These are phyloP conservation scores for Backusella westeae DNA, from an alignment of 192 early-diverging fungal species.

Conservation along the genomic window DNA sequence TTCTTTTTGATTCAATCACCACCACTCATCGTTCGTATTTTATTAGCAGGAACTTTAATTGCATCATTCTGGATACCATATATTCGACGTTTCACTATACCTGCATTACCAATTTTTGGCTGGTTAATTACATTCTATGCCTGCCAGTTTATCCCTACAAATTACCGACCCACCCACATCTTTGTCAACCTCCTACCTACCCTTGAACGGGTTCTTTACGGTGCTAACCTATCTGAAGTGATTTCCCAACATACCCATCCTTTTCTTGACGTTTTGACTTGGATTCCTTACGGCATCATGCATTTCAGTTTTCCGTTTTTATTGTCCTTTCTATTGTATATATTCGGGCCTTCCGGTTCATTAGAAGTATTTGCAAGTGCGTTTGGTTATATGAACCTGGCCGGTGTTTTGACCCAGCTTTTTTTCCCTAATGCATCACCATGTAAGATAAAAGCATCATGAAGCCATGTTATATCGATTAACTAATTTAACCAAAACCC, in stretches of 20 bases:
- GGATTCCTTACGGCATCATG: constrained; percentile 69
- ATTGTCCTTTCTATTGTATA: constrained; percentile 43
- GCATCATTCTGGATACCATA: constrained; percentile 30
- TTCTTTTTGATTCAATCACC: constrained; percentile 45
- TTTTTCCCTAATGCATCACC: constrained; percentile 66
- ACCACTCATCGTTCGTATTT: constrained; percentile 14
- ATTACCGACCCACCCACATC: constrained; percentile 53
- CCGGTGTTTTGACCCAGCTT: constrained; percentile 64
- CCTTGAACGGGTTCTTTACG: constrained; percentile 63
- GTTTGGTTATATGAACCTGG: constrained; percentile 65
- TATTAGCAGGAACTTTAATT: constrained; percentile 1
- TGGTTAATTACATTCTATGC: constrained; percentile 55
- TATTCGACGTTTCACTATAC: constrained; percentile 46
- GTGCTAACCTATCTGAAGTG: constrained; percentile 57
- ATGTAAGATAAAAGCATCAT: constrained; percentile 41
- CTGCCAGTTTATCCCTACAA: constrained; percentile 48
- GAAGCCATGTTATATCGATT: neutral
- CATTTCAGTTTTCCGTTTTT: constrained; percentile 64
- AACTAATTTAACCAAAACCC: neutral
- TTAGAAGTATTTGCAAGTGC: constrained; percentile 52
- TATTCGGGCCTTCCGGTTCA: constrained; percentile 48
- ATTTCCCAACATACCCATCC: constrained; percentile 46
- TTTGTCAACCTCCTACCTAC: constrained; percentile 62
- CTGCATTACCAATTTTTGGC: constrained; percentile 47
- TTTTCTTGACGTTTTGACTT: constrained; percentile 58